Evolutionary conservation across 2,329 filamentous ascomycete genomes (phyloP), one percentile per base, ranked within the genome.

Genomic region (Talaromyces funiculosus): DNA sequence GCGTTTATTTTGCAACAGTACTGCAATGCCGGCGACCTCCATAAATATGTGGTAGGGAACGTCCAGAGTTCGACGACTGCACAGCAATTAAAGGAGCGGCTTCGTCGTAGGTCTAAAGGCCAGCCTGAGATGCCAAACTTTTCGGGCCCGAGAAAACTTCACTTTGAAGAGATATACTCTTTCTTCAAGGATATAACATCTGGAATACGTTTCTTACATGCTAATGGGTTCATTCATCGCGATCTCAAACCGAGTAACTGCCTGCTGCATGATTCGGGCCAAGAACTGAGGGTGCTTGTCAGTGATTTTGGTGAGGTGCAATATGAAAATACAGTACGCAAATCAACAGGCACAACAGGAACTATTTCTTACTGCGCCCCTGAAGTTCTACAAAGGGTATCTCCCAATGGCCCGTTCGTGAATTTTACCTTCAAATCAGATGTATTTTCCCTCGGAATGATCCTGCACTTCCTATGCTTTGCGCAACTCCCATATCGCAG

Each of bases 221-320:
- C 83, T 2, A 90, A 93, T 67, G 93, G 92, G 66, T 99, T 97
- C 73, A 95, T 99, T 29, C 94, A 99, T 71, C 87, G 94, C 60
- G 94, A 99, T 72, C 81, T 99, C 26, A 99, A 99, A 73, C 94
- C 94, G 2, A 94, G 89, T 72, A 99, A 99, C 68, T 99, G 95
- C 68, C 81, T 99, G 3, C 78, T 99, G 0, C 92, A 97, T 69
- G 84, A 84, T 33, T 89, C 87, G 62, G 88, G 87, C 24, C 83
- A 82, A 53, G 87, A 86, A 42, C 78, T 92, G 10, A 84, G 83
- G 57, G 96, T 96, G 51, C 80, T 99, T 16, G 96, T 99, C 60
- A 97, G 93, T 72, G 94, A 99, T 72, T 99, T 99, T 77, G 94
- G 95, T 42, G 94, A 99, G 73, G 93, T 97, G 0, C 95, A 99